These are phyloP conservation scores for Pseudonitzschia multiseries DNA, from an alignment of 108 stramenopile genomes.

Conservation along the genomic window DNA sequence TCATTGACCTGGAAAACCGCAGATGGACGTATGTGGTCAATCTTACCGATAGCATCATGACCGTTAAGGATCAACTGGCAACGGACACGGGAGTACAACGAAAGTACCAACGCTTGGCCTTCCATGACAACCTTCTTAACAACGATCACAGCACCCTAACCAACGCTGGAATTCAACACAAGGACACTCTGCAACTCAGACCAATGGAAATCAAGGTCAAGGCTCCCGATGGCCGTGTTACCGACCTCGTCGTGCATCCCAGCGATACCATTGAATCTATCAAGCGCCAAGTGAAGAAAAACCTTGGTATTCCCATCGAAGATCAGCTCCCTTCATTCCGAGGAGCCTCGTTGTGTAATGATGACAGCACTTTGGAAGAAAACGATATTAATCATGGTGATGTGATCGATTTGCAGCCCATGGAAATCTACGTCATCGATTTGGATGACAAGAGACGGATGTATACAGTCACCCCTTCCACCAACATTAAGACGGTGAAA, in stretches of 20 bases:
- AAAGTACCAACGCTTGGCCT: conserved; percentile 10
- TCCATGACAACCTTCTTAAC: conserved; percentile 11
- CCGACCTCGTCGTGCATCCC: conserved; percentile 24
- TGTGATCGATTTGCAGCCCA: conserved; percentile 13
- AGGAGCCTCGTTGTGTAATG: conserved; percentile 83
- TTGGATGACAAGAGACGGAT: conserved; percentile 15
- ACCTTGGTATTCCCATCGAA: conserved; percentile 91
- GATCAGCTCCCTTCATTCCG: conserved; percentile 88
- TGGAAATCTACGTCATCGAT: background rate
- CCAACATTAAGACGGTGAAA: conserved; percentile 15
- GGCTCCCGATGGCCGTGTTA: conserved; percentile 18
- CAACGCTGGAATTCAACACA: conserved; percentile 24
- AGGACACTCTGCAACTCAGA: conserved; percentile 10
- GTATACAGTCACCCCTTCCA: conserved; percentile 3
- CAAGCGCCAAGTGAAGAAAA: conserved; percentile 58
- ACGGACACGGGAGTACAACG: conserved; percentile 14
- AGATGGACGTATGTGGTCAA: conserved; percentile 15
- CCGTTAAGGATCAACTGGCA: conserved; percentile 29
- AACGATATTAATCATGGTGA: conserved; percentile 63
- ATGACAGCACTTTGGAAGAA: conserved; percentile 79
- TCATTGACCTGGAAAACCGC: background rate
- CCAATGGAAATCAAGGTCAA: conserved; percentile 26
- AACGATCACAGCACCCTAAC: conserved; percentile 17
- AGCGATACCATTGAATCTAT: conserved; percentile 22
- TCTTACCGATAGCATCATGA: background rate